These are phyloP conservation scores for Mucor velutinosus DNA, from an alignment of 371 early-diverging fungal genomes.

Conservation along the genomic window DNA sequence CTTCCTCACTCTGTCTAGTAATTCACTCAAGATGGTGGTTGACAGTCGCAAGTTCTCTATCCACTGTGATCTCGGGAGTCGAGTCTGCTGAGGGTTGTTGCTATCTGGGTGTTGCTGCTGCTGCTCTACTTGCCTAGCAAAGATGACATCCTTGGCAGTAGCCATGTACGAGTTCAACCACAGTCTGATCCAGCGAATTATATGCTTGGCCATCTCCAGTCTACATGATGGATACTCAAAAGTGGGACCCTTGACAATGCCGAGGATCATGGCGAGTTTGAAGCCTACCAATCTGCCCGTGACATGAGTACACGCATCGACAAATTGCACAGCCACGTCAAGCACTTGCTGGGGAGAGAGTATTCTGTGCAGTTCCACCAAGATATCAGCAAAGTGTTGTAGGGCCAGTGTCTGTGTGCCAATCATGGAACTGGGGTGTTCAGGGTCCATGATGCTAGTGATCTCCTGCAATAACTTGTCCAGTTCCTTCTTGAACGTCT, in stretches of 20 bases:
- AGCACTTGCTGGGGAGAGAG: slow-evolving; percentile 54
- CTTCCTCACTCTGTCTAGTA: slow-evolving; percentile 56
- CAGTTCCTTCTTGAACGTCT: slow-evolving; percentile 43
- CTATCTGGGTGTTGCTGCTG: slow-evolving; percentile 12
- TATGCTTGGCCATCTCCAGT: slow-evolving; percentile 48
- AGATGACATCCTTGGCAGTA: slow-evolving; percentile 47
- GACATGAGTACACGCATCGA: slow-evolving; percentile 53
- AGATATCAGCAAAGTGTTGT: slow-evolving; percentile 63
- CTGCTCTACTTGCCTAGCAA: slow-evolving; percentile 44
- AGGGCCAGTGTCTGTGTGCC: slow-evolving; percentile 70
- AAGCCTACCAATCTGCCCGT: slow-evolving; percentile 61
- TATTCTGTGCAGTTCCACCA: slow-evolving; percentile 55
- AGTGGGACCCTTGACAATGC: slow-evolving; percentile 61
- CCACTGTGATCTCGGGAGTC: slow-evolving; percentile 48
- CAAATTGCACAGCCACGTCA: slow-evolving; percentile 51
- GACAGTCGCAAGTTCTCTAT: slow-evolving; percentile 59
- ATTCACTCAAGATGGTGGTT: slow-evolving; percentile 54
- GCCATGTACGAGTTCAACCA: slow-evolving; percentile 58
- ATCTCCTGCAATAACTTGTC: slow-evolving; percentile 41
- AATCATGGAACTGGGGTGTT: slow-evolving; percentile 59
- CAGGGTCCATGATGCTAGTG: slow-evolving; percentile 54
- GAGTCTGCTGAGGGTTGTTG: slow-evolving; percentile 34
- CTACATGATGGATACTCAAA: slow-evolving; percentile 59
- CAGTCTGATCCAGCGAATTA: slow-evolving; percentile 61
- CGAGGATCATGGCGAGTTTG: slow-evolving; percentile 60